Base-by-base conservation (phyloP, 495 filamentous ascomycete genomes). In the Xeromyces bisporus region DNA sequence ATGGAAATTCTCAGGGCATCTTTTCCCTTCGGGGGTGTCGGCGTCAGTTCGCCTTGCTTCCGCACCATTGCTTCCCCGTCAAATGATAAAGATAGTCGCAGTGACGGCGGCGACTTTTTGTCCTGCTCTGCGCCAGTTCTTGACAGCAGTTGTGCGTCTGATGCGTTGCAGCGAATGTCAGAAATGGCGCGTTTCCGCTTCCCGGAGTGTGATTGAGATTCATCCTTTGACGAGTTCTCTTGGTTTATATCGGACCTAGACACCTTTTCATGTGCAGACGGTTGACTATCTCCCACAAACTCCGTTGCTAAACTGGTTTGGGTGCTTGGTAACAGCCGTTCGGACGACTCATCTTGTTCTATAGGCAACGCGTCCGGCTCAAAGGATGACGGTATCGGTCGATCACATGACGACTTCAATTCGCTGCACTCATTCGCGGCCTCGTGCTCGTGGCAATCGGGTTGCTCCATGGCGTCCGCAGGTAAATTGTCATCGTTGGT, bases 11-110 rank as follows among this genome's bases (percentile, higher is more conserved):
- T 46, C 24, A 64, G 42, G 1, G 56, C 43, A 33, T 51, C 56
- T n/a, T 56, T 52, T 14, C 55, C 46, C 36, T 61, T 61, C 2
- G 79, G 77, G 7, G 84, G 81, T 1, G 85, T 87, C n/a, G 73
- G 71, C 4, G 71, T 69, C 32, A 62, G 44, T 41, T 67, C 67
- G 31, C 68, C 67, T 38, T 73, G 59, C 26, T 75, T 69, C 6
- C 78, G 63, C 18, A 94, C 61, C 52, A 82, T 74, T 2, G 84
- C 86, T 44, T 80, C 80, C 32, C 86, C 86, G 33, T 91, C 82
- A 29, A 78, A 64, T 12, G 80, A 85, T 36, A 81, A 55, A 0
- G 80, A 84, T 30, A 93, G 36, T 28, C 60, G 48, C 42, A 64
- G 32, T 7, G 60, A 62, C 8, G 60, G 60, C n/a, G 60, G 60